Evolutionary conservation across 2,329 filamentous ascomycete genomes (phyloP).

Genomic region (Penicillium sp.): DNA sequence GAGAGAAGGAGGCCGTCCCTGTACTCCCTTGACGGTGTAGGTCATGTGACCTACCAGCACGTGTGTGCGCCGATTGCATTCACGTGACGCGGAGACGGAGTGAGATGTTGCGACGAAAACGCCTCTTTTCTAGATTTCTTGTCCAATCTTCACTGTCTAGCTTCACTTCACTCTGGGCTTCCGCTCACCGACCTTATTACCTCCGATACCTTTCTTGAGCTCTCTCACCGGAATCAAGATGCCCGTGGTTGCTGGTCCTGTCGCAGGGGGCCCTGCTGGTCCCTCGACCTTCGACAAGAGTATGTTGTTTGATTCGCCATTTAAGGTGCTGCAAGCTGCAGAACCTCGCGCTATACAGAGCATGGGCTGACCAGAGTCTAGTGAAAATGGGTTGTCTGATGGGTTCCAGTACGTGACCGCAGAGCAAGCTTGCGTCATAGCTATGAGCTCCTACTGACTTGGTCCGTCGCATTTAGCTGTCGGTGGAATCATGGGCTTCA

Average conservation of each 20-base stretch:
- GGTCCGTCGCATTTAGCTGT: slow-evolving; percentile 60
- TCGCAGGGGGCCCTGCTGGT: slow-evolving; percentile 45
- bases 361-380: slow-evolving; percentile 43
- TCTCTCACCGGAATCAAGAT: slow-evolving; percentile 37
- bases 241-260: slow-evolving; percentile 55
- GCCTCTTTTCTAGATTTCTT: slow-evolving; percentile 1
- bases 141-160: background rate
- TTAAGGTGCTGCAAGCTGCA: background rate
- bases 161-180: slow-evolving; percentile 1
- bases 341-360: background rate
- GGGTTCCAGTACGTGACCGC: slow-evolving; percentile 76
- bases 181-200: background rate
- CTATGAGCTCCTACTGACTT: slow-evolving; percentile 15
- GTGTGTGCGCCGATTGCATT: slow-evolving; percentile 17
- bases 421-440: slow-evolving; percentile 1
- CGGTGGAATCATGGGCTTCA: slow-evolving; percentile 93
- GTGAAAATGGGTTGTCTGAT: slow-evolving; percentile 99
- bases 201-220: background rate
- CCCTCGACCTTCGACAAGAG: slow-evolving; percentile 69
- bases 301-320: slow-evolving; percentile 38
- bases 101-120: slow-evolving; percentile 15
- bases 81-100: slow-evolving; percentile 24
- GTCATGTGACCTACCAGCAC: slow-evolving; percentile 20
- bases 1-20: slow-evolving; percentile 20
- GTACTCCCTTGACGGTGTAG: slow-evolving; percentile 22